phyloP scores from a whole-genome alignment of 495 filamentous ascomycete species.

The Pseudevernia furfuracea region DNA sequence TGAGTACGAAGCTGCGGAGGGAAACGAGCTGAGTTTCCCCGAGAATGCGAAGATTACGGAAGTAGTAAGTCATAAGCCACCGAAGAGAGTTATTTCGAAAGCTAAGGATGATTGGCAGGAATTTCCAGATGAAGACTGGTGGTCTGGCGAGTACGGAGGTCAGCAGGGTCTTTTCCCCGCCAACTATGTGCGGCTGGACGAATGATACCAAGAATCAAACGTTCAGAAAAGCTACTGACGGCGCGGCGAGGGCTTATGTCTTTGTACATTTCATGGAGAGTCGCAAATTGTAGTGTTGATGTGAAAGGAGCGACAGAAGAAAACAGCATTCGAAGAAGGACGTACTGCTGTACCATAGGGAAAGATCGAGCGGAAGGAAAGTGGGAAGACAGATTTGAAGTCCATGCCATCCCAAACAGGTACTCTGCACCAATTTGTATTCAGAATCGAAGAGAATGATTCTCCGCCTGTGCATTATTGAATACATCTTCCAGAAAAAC shows the following conservation, averaged over 20 bases:
- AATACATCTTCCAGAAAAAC: no score
- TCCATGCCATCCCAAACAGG: neutral
- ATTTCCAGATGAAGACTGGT: constrained; percentile 99
- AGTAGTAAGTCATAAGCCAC: constrained; percentile 43
- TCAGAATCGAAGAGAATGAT: neutral
- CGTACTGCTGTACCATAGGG: neutral
- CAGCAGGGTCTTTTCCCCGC: constrained; percentile 85
- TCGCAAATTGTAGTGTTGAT: neutral
- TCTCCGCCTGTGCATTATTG: no score
- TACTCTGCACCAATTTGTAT: neutral
- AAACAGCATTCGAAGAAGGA: neutral
- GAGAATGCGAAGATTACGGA: constrained; percentile 70
- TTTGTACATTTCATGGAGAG: neutral
- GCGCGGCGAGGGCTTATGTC: neutral
- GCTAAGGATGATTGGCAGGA: constrained; percentile 46
- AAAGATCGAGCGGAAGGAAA: neutral
- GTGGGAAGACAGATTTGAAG: neutral
- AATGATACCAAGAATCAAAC: constrained; percentile 28
- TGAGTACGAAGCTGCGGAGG: constrained; percentile 96
- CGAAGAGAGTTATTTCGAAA: constrained; percentile 10
- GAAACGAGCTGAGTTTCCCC: constrained; percentile 92
- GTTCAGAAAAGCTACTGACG: neutral
- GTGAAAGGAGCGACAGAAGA: neutral
- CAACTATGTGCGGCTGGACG: constrained; percentile 66
- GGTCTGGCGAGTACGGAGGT: constrained; percentile 78